phyloP scores from a whole-genome alignment of 2,329 filamentous ascomycete species.

The Sarocladium brachiariae region DNA sequence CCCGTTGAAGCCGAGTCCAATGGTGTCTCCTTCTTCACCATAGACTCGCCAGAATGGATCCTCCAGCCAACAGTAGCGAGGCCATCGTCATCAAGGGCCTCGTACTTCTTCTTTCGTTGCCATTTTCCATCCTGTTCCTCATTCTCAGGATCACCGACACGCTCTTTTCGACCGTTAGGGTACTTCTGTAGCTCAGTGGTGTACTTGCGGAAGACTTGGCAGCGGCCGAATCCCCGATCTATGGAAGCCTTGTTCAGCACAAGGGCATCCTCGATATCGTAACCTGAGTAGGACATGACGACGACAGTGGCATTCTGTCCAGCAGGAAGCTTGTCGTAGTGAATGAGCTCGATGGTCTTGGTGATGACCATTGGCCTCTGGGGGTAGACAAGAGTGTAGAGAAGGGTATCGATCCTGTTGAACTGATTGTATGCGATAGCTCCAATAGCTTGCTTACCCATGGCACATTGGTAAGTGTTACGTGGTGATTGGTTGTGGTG shows the following conservation, averaged over 20 bases:
- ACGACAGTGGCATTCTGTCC: constrained; percentile 96
- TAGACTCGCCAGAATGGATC: constrained; percentile 72
- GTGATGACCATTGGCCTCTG: constrained; percentile 97
- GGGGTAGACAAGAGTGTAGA: constrained; percentile 96
- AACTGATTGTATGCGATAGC: constrained; percentile 98
- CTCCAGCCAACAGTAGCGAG: constrained; percentile 79
- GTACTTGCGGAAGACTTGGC: constrained; percentile 97
- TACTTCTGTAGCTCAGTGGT: constrained; percentile 82
- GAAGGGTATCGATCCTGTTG: constrained; percentile 87
- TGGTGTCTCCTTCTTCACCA: constrained; percentile 85
- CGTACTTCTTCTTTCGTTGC: constrained; percentile 54
- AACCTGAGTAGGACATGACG: constrained; percentile 98
- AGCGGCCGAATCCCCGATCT: constrained; percentile 91
- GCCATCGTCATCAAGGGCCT: constrained; percentile 75
- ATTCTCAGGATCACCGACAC: constrained; percentile 51
- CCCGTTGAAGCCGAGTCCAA: constrained; percentile 68
- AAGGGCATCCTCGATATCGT: constrained; percentile 97
- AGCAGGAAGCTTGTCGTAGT: constrained; percentile 94
- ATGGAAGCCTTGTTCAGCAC: constrained; percentile 95
- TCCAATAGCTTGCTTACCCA: constrained; percentile 99
- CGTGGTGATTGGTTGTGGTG: constrained; percentile 98
- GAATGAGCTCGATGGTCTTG: constrained; percentile 90
- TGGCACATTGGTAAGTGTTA: constrained; percentile 98
- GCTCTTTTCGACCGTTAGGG: constrained; percentile 67
- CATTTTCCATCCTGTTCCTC: constrained; percentile 55